These are phyloP conservation scores for Lathyrus aphaca DNA, from an alignment of 306 rosid genomes.

Conservation along the genomic window DNA sequence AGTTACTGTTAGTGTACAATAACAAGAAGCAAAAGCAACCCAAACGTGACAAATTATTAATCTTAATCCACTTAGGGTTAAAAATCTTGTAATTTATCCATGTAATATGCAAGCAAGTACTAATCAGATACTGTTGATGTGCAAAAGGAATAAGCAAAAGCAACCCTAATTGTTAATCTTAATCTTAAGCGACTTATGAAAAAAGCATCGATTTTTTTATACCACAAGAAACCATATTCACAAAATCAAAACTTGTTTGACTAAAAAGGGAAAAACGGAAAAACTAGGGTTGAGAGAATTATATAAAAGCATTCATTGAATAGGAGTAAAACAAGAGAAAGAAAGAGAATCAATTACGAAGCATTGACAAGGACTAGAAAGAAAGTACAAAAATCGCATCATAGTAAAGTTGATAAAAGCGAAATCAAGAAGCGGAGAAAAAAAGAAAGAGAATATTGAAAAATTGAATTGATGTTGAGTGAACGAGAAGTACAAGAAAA, in stretches of 20 bases:
- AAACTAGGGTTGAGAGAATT: slow-evolving; percentile 7
- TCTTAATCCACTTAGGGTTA: background rate
- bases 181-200: slow-evolving; percentile 6
- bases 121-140: slow-evolving; percentile 7
- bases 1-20: background rate
- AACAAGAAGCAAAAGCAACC: slow-evolving; percentile 27
- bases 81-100: slow-evolving; percentile 38
- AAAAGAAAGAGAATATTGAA: background rate
- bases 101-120: slow-evolving; percentile 52
- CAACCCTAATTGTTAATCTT: slow-evolving; percentile 12
- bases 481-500: slow-evolving; percentile 28
- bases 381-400: background rate
- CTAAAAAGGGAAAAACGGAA: slow-evolving; percentile 6
- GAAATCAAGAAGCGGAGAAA: slow-evolving; percentile 19
- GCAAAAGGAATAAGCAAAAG: slow-evolving; percentile 1
- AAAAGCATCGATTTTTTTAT: slow-evolving; percentile 22
- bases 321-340: slow-evolving; percentile 23
- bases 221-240: slow-evolving; percentile 23
- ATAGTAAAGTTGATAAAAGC: slow-evolving; percentile 22
- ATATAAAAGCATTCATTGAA: slow-evolving; percentile 20
- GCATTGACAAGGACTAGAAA: slow-evolving; percentile 26
- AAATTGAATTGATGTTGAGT: slow-evolving; percentile 25
- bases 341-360: slow-evolving; percentile 33
- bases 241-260: background rate
- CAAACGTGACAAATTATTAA: background rate